Evolutionary conservation across 179 eudicot species (phyloP).

Genomic region (Nepenthes alata): DNA sequence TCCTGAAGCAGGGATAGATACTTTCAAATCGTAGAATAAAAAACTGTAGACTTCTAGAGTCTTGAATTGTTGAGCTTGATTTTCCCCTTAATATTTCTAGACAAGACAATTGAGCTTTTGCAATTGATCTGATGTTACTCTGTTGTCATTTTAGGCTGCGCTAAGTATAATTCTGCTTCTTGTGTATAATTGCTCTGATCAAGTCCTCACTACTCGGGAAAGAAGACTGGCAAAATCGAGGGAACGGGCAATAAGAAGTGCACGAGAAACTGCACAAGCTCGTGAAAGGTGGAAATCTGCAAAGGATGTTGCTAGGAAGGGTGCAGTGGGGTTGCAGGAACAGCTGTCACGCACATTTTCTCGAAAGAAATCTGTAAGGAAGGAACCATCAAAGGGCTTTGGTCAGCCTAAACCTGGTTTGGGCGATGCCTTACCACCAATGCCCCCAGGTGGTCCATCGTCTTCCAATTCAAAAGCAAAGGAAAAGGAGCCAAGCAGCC

Average conservation of each 20-base stretch:
- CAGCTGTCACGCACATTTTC: conserved; percentile 79
- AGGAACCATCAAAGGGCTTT: conserved; percentile 21
- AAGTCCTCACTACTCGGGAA: conserved; percentile 69
- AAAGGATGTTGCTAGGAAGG: conserved; percentile 56
- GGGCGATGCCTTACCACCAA: conserved; percentile 15
- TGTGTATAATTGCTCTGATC: conserved; percentile 79
- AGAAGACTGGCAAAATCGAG: conserved; percentile 70
- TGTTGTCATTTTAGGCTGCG: conserved; percentile 32
- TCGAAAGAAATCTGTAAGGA: conserved; percentile 24
- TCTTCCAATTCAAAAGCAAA: conserved; percentile 37
- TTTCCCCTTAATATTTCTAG: too few species aligned
- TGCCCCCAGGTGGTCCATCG: conserved; percentile 10
- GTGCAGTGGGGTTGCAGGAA: conserved; percentile 43
- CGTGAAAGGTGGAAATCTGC: conserved; percentile 77
- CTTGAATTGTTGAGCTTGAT: too few species aligned
- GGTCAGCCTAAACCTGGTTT: conserved; percentile 11
- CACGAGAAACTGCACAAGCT: conserved; percentile 89
- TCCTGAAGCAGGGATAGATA: too few species aligned
- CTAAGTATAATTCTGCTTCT: conserved; percentile 51
- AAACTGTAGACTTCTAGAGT: too few species aligned
- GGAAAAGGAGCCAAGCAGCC: conserved; percentile 42
- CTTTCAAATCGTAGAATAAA: too few species aligned
- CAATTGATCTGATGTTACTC: background rate
- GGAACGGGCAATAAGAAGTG: conserved; percentile 75
- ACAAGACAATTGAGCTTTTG: too few species aligned